Evolutionary conservation across 495 filamentous ascomycete species (phyloP).

Genomic region (Aspergillus sclerotiicarbonarius): DNA sequence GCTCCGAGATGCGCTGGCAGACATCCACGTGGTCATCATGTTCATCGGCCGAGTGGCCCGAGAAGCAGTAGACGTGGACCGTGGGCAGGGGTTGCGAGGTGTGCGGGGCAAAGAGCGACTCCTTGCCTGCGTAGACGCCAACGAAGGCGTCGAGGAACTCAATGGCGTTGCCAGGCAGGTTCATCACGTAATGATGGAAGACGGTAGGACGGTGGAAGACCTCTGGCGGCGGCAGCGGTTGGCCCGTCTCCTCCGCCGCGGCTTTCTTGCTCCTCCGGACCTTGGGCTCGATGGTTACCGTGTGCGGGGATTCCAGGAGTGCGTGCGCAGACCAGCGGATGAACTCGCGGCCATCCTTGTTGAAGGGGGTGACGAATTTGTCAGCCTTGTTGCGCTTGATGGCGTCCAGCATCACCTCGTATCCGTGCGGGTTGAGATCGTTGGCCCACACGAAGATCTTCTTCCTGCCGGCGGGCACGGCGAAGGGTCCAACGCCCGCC

Average conservation of each 20-base stretch:
- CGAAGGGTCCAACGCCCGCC: constrained; percentile 96
- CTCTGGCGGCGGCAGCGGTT: constrained; percentile 37
- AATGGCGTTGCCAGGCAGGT: constrained; percentile 85
- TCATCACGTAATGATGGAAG: constrained; percentile 93
- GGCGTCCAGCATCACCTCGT: constrained; percentile 64
- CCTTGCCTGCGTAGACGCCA: constrained; percentile 71
- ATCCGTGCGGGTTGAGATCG: constrained; percentile 91
- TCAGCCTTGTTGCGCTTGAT: constrained; percentile 76
- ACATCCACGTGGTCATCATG: constrained; percentile 59
- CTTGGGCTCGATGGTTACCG: constrained; percentile 42
- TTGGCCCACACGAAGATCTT: constrained; percentile 95
- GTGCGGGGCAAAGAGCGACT: constrained; percentile 61
- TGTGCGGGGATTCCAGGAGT: constrained; percentile 54
- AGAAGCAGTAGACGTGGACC: constrained; percentile 91
- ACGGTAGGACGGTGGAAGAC: constrained; percentile 57
- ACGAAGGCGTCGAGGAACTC: constrained; percentile 82
- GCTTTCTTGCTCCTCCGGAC: constrained; percentile 26
- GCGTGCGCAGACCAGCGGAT: constrained; percentile 64
- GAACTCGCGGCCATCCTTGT: constrained; percentile 76
- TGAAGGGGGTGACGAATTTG: constrained; percentile 73
- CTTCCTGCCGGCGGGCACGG: constrained; percentile 85
- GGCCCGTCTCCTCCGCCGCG: constrained; percentile 16
- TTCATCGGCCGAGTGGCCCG: constrained; percentile 69
- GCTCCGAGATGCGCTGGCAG: constrained; percentile 62
- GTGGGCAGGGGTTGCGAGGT: constrained; percentile 64